A percentile compares a stretch with the other conserved stretches of the same genome.
phyloP scores from a whole-genome alignment of 768 basidiomycete genomes.

The Serendipita sp. region DNA sequence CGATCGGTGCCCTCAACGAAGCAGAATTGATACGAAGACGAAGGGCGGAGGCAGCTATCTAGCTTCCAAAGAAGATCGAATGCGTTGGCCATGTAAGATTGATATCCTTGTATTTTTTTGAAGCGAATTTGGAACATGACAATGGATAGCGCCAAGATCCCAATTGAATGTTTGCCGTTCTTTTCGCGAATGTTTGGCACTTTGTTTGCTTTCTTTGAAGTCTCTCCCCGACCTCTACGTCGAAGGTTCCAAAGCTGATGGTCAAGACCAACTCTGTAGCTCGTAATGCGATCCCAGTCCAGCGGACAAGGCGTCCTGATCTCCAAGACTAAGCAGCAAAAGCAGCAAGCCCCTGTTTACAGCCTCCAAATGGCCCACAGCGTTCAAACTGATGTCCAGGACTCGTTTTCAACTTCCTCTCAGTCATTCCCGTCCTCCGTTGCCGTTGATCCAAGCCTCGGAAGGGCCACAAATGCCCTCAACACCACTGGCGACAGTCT shows the following conservation, averaged over 20 bases:
- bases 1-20: constrained; percentile 18
- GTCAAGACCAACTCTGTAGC: background rate
- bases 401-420: too few relatives aligned
- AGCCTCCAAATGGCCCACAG: background rate
- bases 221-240: constrained; percentile 3
- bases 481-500: background rate
- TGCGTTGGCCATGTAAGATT: background rate
- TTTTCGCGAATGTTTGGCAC: too few relatives aligned
- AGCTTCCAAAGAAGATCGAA: background rate
- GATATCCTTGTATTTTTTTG: background rate
- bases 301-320: constrained; percentile 6
- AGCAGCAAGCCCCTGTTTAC: background rate
- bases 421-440: background rate
- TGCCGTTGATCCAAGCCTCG: constrained; percentile 2
- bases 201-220: background rate
- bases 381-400: background rate
- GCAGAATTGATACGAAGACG: constrained; percentile 25
- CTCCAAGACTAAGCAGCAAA: background rate
- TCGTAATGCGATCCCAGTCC: constrained; percentile 7
- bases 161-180: too few relatives aligned
- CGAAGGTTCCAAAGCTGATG: background rate
- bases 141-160: background rate
- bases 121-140: background rate
- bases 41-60: constrained; percentile 22
- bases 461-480: background rate